Conservation (phyloP, 495 filamentous ascomycete species). For the Talaromyces nanjingensis region DNA sequence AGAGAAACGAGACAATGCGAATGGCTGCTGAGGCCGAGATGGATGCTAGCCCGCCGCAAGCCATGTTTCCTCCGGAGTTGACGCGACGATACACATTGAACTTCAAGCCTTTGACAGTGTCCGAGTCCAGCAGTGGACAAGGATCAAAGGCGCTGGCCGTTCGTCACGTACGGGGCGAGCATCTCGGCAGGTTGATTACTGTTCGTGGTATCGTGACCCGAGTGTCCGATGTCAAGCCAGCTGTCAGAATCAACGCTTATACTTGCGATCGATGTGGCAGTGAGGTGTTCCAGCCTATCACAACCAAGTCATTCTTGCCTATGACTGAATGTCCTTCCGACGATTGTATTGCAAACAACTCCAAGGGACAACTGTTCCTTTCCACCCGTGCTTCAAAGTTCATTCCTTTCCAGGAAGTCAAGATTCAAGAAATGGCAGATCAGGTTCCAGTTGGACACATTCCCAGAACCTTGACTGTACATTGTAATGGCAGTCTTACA, state of each 20-base stretch:
- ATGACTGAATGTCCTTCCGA: conserved; percentile 76
- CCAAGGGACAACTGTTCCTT: conserved; percentile 86
- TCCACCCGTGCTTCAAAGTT: conserved; percentile 95
- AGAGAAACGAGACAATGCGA: conserved; percentile 70
- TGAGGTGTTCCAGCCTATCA: conserved; percentile 96
- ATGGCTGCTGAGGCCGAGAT: conserved; percentile 60
- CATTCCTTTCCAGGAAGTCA: conserved; percentile 94
- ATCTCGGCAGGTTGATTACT: conserved; percentile 88
- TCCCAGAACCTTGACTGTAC: conserved; percentile 78
- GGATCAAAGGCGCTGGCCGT: conserved; percentile 80
- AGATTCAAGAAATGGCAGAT: conserved; percentile 97
- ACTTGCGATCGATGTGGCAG: conserved; percentile 93
- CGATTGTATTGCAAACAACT: conserved; percentile 84
- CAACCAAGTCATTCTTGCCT: conserved; percentile 81
- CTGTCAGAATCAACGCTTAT: conserved; percentile 95
- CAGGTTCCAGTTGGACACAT: conserved; percentile 98
- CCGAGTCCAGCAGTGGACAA: conserved; percentile 55
- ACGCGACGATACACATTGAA: conserved; percentile 91
- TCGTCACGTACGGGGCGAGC: conserved; percentile 83
- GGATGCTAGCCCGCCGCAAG: conserved; percentile 44
- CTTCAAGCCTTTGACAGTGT: conserved; percentile 82
- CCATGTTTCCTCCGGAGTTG: conserved; percentile 81
- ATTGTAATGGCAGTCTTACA: conserved; percentile 81
- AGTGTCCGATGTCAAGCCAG: conserved; percentile 95
- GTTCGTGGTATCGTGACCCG: conserved; percentile 90